These are phyloP conservation scores for Solanum hybrid DNA, from an alignment of 305 asterid species.

Conservation along the genomic window DNA sequence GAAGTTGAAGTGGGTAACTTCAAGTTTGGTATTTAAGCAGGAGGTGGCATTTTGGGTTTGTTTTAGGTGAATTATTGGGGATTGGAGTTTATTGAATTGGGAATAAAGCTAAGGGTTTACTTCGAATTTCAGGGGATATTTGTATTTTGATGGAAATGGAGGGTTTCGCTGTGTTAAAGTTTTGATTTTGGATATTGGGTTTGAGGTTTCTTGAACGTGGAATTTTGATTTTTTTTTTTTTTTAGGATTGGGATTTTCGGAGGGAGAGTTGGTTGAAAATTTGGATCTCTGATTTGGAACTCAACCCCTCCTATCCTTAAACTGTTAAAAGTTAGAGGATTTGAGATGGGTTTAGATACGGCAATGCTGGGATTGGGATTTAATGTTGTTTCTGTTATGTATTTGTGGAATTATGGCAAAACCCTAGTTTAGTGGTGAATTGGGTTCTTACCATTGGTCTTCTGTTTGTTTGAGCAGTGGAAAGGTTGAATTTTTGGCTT, in stretches of 20 bases:
- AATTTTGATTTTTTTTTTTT: neutral
- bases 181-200: constrained; percentile 20
- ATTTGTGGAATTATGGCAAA: constrained; percentile 39
- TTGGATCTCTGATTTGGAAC: constrained; percentile 58
- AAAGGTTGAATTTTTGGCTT: constrained; percentile 12
- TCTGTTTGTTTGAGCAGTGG: constrained; percentile 25
- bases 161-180: constrained; percentile 18
- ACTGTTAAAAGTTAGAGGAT: constrained; percentile 19
- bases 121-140: constrained; percentile 42
- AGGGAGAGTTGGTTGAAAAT: constrained; percentile 63
- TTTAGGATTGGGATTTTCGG: constrained; percentile 57
- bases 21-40: constrained; percentile 43
- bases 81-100: constrained; percentile 20
- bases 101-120: constrained; percentile 27
- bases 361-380: constrained; percentile 31
- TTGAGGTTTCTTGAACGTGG: constrained; percentile 10
- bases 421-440: constrained; percentile 47
- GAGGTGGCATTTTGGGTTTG: constrained; percentile 49
- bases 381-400: constrained; percentile 34
- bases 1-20: constrained; percentile 66
- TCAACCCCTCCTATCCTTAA: constrained; percentile 22
- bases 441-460: constrained; percentile 18
- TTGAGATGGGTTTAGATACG: constrained; percentile 43
- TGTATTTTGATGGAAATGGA: constrained; percentile 16
- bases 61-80: constrained; percentile 24